These are phyloP conservation scores for Alnus glutinosa DNA, from an alignment of 306 rosid species.

Conservation along the genomic window DNA sequence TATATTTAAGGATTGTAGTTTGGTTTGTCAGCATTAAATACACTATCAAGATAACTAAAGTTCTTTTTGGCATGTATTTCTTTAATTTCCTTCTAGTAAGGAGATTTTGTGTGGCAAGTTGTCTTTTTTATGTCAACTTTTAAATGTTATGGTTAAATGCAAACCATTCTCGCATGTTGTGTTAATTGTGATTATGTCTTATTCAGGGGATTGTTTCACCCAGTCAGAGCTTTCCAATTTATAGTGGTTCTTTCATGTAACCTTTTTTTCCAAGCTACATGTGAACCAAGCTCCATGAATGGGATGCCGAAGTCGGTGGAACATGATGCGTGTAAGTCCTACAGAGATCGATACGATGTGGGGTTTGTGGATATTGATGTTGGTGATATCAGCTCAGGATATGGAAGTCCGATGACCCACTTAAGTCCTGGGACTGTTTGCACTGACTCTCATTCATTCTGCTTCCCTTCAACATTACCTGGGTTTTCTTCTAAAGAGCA, in stretches of 20 bases:
- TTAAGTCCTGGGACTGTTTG: constrained; percentile 49
- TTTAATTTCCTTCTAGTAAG: neutral
- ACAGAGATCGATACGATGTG: constrained; percentile 33
- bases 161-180: constrained; percentile 23
- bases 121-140: constrained; percentile 17
- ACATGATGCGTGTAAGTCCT: constrained; percentile 51
- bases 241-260: constrained; percentile 52
- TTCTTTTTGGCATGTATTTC: neutral
- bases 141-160: neutral
- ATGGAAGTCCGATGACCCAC: constrained; percentile 32
- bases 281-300: constrained; percentile 48
- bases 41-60: neutral
- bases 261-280: constrained; percentile 39
- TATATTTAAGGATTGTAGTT: too few species aligned
- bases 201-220: constrained; percentile 57
- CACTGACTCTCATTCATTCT: constrained; percentile 54
- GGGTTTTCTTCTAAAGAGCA: constrained; percentile 43
- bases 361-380: constrained; percentile 32
- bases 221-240: constrained; percentile 35
- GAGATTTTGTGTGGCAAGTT: neutral
- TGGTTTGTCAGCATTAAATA: too few species aligned
- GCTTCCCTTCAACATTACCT: constrained; percentile 80
- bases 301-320: constrained; percentile 44
- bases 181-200: constrained; percentile 30
- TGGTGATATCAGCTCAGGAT: constrained; percentile 40